Evolutionary conservation across 2,329 filamentous ascomycete genomes (phyloP), one percentile per base, ranked within the genome.

Genomic region (Talaromyces rugulosus): DNA sequence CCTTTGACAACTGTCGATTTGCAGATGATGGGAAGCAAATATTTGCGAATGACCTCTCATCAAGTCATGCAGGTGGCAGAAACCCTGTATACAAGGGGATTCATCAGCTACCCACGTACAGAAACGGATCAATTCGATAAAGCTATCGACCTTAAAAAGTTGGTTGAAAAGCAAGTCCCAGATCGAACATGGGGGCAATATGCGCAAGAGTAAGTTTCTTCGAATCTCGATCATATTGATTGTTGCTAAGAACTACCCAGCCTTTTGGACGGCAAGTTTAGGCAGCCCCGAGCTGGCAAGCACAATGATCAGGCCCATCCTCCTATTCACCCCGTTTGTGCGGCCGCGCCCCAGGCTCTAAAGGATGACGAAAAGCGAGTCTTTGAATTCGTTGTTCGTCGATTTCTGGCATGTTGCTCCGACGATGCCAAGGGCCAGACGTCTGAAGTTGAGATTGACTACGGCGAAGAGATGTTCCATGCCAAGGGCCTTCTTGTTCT

Each of bases 261-360:
- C 18, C 82, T 98, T 9, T 79, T 90, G 33, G 82, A 89, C 65
- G 92, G 92, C 3, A 88, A 82, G 8, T 98, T 96, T 73, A 85
- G 86, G 54, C 88, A 90, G 66, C 95, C 95, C 18, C 87, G 94
- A 50, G 85, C 89, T 66, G 95, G 95, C 4, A 85, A 87, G 59
- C 87, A 98, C 73, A 96, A 99, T 74, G 95, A 99, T 75, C 95
- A 96, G 75, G 95, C 95, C 0, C 95, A 99, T 77, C 95, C 95
- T 30, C 95, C 95, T 0, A 99, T 99, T 63, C 95, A 99, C 69
- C 95, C 95, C 0, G 89, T 99, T 63, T 90, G 90, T n/a, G 96
- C 91, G 71, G 91, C 89, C 5, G 84, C 85, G 0, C 84, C 88
- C 0, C 74, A 66, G 9, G 80, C 81, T 0, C 85, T 92, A 3